Percentiles rank a stretch among this genome's conserved stretches.
Conservation (phyloP, 495 filamentous ascomycete genomes). For the Trichoderma parareesei region DNA sequence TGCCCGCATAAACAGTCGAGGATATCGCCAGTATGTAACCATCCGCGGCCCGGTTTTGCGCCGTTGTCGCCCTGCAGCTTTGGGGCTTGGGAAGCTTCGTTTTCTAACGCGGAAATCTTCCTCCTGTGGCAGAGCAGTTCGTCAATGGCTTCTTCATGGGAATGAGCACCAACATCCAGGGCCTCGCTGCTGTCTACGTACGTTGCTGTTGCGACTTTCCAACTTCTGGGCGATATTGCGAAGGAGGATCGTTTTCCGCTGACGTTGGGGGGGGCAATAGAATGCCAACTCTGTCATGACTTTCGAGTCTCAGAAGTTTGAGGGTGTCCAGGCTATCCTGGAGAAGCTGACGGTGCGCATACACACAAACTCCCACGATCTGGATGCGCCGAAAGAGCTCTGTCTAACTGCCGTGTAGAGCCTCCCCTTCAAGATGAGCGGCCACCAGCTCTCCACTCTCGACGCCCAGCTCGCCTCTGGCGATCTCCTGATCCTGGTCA, state of each 20-base stretch:
- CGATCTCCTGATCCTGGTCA: conserved; percentile 75
- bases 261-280: conserved; percentile 34
- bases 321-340: conserved; percentile 54
- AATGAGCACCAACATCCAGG: conserved; percentile 61
- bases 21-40: conserved; percentile 23
- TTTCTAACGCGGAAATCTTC: conserved; percentile 5
- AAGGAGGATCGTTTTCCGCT: neutral
- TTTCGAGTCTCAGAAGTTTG: conserved; percentile 60
- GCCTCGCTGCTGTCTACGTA: conserved; percentile 70
- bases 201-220: neutral
- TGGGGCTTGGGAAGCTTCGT: neutral
- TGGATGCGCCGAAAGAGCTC: neutral
- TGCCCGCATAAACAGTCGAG: conserved; percentile 17
- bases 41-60: neutral
- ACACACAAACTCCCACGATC: neutral
- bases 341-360: conserved; percentile 64
- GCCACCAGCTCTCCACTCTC: conserved; percentile 57
- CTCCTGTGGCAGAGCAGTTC: conserved; percentile 57
- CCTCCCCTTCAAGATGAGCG: conserved; percentile 73
- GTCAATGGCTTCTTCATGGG: conserved; percentile 80
- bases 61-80: neutral
- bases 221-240: neutral
- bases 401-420: conserved; percentile 32
- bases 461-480: conserved; percentile 60
- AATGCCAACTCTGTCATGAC: conserved; percentile 85